These are phyloP conservation scores for Jatropha multifida DNA, from an alignment of 441 rosid species.

Conservation along the genomic window DNA sequence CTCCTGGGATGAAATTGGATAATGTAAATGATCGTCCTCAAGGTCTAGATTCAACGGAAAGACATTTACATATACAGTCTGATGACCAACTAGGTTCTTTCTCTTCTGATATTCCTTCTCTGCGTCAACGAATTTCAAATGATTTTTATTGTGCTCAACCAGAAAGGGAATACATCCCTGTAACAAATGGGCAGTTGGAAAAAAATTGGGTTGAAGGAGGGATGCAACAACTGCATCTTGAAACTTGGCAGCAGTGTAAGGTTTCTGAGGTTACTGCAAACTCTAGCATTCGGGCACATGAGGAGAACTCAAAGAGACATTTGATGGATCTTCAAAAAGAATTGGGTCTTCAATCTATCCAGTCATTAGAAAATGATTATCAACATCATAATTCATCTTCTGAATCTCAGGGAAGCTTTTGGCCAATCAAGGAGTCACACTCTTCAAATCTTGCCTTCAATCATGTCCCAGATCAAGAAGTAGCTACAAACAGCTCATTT, in stretches of 20 bases:
- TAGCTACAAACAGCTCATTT: slow-evolving; percentile 17
- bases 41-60: slow-evolving; percentile 12
- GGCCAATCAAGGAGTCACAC: slow-evolving; percentile 24
- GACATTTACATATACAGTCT: slow-evolving; percentile 18
- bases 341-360: slow-evolving; percentile 21
- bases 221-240: slow-evolving; percentile 23
- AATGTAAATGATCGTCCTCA: slow-evolving; percentile 16
- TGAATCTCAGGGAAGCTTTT: slow-evolving; percentile 17
- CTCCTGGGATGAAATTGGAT: slow-evolving; percentile 33
- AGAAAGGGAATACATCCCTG: slow-evolving; percentile 18
- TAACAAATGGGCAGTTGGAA: slow-evolving; percentile 26
- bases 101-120: slow-evolving; percentile 19
- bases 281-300: slow-evolving; percentile 29
- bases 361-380: slow-evolving; percentile 18
- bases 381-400: slow-evolving; percentile 4
- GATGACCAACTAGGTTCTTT: slow-evolving; percentile 19
- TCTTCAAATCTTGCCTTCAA: slow-evolving; percentile 17
- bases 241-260: slow-evolving; percentile 24
- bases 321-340: slow-evolving; percentile 37
- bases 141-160: slow-evolving; percentile 13
- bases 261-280: slow-evolving; percentile 25
- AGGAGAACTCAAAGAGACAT: slow-evolving; percentile 30
- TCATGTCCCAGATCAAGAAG: slow-evolving; percentile 18
- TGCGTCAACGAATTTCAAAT: slow-evolving; percentile 9
- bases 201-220: slow-evolving; percentile 33